These are phyloP conservation scores for Leccinum pellstonianum DNA, from an alignment of 768 basidiomycete genomes.

Conservation along the genomic window DNA sequence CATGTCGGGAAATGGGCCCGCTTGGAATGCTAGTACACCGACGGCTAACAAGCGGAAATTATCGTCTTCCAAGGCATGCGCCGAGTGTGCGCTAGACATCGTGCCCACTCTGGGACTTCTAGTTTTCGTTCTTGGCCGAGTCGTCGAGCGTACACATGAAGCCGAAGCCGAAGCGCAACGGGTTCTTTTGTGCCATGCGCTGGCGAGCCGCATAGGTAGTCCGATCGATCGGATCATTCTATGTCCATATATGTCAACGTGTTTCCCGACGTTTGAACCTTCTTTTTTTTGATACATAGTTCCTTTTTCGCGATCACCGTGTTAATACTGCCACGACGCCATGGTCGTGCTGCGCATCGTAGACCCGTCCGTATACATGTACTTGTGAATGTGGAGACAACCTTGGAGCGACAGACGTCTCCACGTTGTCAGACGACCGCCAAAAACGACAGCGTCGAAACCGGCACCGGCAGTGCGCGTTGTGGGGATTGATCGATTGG, in stretches of 20 bases:
- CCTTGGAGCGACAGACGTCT: not conserved
- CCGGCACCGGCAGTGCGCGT: not conserved
- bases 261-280: not conserved
- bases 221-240: slow-evolving; percentile 5
- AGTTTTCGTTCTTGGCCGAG: not conserved
- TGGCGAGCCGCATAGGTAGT: not conserved
- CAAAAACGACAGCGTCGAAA: not conserved
- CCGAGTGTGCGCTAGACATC: not conserved
- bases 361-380: not conserved
- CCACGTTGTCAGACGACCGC: not conserved
- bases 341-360: not conserved
- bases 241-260: not conserved
- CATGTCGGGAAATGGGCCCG: not conserved
- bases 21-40: slow-evolving; percentile 1
- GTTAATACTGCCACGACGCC: not conserved
- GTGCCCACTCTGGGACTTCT: not conserved
- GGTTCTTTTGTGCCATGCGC: not conserved
- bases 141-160: not conserved
- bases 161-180: slow-evolving; percentile 1
- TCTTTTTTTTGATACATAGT: not conserved
- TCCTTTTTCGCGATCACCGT: not conserved
- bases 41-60: slow-evolving; percentile 6
- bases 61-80: not conserved
- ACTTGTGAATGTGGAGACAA: not conserved
- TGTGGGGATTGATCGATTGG: slow-evolving; percentile 3